Percentiles rank a stretch among this genome's conserved stretches.
Evolutionary conservation across 768 basidiomycete species (phyloP).

Genomic region (Strobilomyces dryophilus): DNA sequence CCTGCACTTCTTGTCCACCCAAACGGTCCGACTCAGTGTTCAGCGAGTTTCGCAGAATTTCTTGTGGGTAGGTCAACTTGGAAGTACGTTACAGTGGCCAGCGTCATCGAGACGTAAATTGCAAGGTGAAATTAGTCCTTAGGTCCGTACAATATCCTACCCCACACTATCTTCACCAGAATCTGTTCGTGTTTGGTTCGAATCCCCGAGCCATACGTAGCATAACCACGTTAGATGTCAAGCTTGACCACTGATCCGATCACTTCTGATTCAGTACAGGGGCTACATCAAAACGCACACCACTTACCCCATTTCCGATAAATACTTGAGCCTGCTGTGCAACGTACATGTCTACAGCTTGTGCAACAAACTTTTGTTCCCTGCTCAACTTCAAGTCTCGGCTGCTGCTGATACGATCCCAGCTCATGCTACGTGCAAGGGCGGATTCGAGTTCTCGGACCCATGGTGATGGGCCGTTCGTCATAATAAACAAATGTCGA

Average conservation of each 20-base stretch:
- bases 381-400: slow-evolving; percentile 38
- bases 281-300: neutral
- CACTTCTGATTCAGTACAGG: slow-evolving; percentile 1
- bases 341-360: slow-evolving; percentile 50
- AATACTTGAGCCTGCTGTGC: slow-evolving; percentile 45
- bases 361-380: slow-evolving; percentile 42
- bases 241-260: slow-evolving; percentile 34
- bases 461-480: slow-evolving; percentile 43
- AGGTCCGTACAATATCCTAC: neutral
- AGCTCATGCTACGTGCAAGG: slow-evolving; percentile 27
- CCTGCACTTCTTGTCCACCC: too few relatives aligned
- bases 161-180: slow-evolving; percentile 29
- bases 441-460: slow-evolving; percentile 36
- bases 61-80: neutral
- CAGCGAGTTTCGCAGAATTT: too few relatives aligned
- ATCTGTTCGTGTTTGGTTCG: slow-evolving; percentile 28
- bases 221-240: slow-evolving; percentile 40
- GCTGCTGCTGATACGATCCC: slow-evolving; percentile 41
- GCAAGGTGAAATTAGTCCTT: neutral
- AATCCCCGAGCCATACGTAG: slow-evolving; percentile 32
- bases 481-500: slow-evolving; percentile 42
- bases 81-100: neutral
- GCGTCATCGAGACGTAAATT: neutral
- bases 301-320: slow-evolving; percentile 50
- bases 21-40: too few relatives aligned